Percentiles rank a stretch among this genome's conserved stretches.
These are phyloP conservation scores for Kingdonia uniflora DNA, from an alignment of 164 flowering plant species.

Conservation along the genomic window DNA sequence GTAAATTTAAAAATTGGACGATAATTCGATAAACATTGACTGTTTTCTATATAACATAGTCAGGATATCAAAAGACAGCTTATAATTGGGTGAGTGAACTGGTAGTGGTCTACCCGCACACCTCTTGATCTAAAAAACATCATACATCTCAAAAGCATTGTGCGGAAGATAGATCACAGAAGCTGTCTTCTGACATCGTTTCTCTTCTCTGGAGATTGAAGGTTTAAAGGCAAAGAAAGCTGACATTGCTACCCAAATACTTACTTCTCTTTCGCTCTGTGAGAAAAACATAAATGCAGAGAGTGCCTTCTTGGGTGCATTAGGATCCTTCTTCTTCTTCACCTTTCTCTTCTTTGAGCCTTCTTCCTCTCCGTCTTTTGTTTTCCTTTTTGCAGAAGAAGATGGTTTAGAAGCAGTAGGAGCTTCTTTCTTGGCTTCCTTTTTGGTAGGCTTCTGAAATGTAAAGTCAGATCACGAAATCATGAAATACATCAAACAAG, in stretches of 20 bases:
- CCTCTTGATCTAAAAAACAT: too few species aligned
- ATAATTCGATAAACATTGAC: too few species aligned
- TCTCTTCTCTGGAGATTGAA: too few species aligned
- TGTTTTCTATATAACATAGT: too few species aligned
- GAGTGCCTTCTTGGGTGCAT: conserved; percentile 90
- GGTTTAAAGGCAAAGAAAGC: too few species aligned
- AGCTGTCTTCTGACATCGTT: too few species aligned
- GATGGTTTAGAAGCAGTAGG: conserved; percentile 44
- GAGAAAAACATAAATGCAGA: conserved; percentile 84
- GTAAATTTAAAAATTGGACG: too few species aligned
- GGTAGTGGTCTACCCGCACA: too few species aligned
- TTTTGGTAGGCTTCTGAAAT: conserved; percentile 58
- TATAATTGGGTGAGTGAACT: too few species aligned
- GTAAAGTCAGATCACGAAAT: neutral
- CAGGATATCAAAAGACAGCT: too few species aligned
- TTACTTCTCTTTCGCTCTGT: conserved; percentile 75
- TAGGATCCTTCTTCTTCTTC: conserved; percentile 96
- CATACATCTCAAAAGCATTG: too few species aligned
- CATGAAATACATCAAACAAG: neutral
- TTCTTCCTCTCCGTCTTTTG: conserved; percentile 66
- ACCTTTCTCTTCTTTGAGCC: conserved; percentile 71
- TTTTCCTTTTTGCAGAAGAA: conserved; percentile 47
- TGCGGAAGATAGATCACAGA: too few species aligned
- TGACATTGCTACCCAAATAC: conserved; percentile 1
- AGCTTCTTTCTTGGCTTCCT: conserved; percentile 56